phyloP scores from a whole-genome alignment of 495 filamentous ascomycete species.

The Cudoniella acicularis region DNA sequence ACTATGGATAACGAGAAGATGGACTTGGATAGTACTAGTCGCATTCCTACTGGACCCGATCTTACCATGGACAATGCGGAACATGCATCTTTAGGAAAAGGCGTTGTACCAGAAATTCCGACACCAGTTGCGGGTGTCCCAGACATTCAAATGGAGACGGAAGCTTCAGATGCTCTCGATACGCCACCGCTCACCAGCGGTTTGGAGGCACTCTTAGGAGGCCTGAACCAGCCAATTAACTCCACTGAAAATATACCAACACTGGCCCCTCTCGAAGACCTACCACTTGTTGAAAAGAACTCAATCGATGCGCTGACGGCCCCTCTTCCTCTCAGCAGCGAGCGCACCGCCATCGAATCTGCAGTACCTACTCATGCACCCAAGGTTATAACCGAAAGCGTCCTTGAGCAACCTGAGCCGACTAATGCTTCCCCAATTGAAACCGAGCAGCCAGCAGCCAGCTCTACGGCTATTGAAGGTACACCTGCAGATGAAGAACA shows the following conservation, averaged over 20 bases:
- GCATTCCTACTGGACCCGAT: background rate
- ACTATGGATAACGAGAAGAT: slow-evolving; percentile 13
- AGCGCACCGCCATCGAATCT: too few species aligned
- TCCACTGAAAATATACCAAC: background rate
- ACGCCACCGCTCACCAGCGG: slow-evolving; percentile 35
- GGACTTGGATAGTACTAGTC: slow-evolving; percentile 9
- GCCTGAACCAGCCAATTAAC: slow-evolving; percentile 25
- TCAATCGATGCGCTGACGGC: too few species aligned
- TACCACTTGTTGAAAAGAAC: background rate
- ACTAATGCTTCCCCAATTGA: background rate
- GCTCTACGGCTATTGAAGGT: background rate
- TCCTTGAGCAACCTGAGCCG: too few species aligned
- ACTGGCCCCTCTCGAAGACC: background rate
- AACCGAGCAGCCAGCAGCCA: background rate
- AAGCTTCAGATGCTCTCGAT: background rate
- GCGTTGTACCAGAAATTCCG: background rate
- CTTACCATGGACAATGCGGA: background rate
- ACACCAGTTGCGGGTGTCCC: background rate
- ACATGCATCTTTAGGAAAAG: background rate
- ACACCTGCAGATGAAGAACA: slow-evolving; percentile 11
- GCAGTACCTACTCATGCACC: too few species aligned
- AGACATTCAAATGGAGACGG: slow-evolving; percentile 1
- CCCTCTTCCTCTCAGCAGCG: too few species aligned
- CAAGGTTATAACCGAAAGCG: too few species aligned
- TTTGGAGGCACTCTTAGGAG: slow-evolving; percentile 42